Evolutionary conservation across 192 early-diverging fungal genomes (phyloP), one percentile per base, ranked within the genome.

Genomic region (Coemansia erecta): DNA sequence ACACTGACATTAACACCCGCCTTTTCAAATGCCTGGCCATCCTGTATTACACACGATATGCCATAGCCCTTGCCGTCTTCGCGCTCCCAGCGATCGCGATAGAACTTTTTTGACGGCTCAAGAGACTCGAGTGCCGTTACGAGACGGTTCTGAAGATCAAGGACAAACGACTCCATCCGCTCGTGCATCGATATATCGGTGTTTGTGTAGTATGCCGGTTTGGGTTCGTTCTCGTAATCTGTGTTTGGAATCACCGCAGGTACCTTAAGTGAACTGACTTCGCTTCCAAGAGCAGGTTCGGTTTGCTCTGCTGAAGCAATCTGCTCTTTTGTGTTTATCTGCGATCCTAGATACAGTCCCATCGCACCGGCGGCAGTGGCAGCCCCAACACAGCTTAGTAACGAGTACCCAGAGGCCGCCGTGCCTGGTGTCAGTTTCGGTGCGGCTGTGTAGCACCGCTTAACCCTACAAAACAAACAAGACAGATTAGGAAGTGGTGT

Each of bases 1-100:
- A 94, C 81, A 12, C 92, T 94, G 68, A 95, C 85, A 58, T 89
- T 89, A 23, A 99, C 97, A n/a, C 94, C 97, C 11, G 94, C 97
- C 85, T 99, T 97, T 67, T 97, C 93, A 78, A 93, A 93, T 18
- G 92, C 92, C 46, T 88, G 88, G 56, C 95, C 94, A 45, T 92
- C 90, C 64, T 94, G 91, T 28, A 99, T 64, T 9, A 97, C 90
- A 73, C 90, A 92, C 18, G 94, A 93, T 49, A 92, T 86, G 21
- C 97, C 97, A 43, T 90, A 88, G 9, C 97, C 97, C 23, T 67
- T 62, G 31, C 95, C 95, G 66, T 97, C 93, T n/a, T 74, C 72
- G 18, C 97, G 85, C 50, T 85, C 69, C 97, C 97, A 99, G 19
- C 71, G 50, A 70, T 94, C 93, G 21, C 85, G 82, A 17, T 80